Base-by-base conservation (phyloP, 805 yeast genomes). In the Metschnikowia gelsemii region DNA sequence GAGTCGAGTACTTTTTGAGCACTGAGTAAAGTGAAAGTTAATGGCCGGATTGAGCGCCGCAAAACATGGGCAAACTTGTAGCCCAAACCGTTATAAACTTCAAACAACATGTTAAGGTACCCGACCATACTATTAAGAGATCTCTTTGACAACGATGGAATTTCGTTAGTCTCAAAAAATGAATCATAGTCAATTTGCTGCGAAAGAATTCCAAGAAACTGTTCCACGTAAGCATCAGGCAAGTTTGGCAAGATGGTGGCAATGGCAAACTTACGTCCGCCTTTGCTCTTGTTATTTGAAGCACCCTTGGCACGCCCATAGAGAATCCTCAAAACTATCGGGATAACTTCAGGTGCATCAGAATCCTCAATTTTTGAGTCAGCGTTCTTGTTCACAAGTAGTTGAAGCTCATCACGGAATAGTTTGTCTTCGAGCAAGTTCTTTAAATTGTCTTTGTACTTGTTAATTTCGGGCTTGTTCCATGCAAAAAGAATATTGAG, bases 241-340 rank as follows among this genome's bases (percentile, higher is more conserved):
- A 87, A 68, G 45, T 71, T 79, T 4, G 86, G 82, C 35, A 87
- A 61, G 5, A 80, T 67, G 17, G 82, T 71, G 9, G 87, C 69
- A 7, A 87, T 82, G 7, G 93, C 87, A 52, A 72, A 74, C 48
- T 87, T 84, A 50, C 85, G 75, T 23, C 89, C 82, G 41, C 78
- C 75, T 56, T 86, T 86, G 21, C 81, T 76, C 45, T 87, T 88
- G 58, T 85, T 82, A 41, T 71, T 75, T 4, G 81, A 72, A 1
- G 82, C 75, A 8, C 73, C 72, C 62, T 87, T 95, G 7, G 89
- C 87, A 43, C 95, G 75, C 7, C 98, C 98, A 62, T 83, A 91
- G 16, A 93, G 66, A 19, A 93, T 82, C 50, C 96, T 68, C 35
- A 89, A 58, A 3, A 89, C 73, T 22, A 86, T 55, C 1, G 95